These are phyloP conservation scores for Fusarium palustre DNA, from an alignment of 2,329 filamentous ascomycete genomes.

Conservation along the genomic window DNA sequence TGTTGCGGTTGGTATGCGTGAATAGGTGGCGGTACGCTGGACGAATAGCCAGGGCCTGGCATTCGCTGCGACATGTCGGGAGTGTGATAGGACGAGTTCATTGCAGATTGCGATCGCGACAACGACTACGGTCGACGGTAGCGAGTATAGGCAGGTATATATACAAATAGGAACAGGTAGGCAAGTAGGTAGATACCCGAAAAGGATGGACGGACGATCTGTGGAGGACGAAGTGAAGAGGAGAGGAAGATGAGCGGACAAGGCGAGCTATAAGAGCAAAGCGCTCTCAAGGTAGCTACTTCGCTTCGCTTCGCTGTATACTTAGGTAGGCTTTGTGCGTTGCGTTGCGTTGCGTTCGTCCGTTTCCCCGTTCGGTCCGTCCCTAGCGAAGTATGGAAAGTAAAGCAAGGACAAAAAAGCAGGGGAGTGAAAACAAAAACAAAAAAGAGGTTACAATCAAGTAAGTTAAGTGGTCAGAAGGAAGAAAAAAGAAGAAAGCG, in stretches of 20 bases:
- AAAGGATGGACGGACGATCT: slow-evolving; percentile 1
- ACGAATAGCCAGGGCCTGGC: slow-evolving; percentile 45
- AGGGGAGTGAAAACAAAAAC: slow-evolving; percentile 1
- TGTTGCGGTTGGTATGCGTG: slow-evolving; percentile 36
- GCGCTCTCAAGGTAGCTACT: slow-evolving; percentile 14
- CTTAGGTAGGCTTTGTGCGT: not conserved
- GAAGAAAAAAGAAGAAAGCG: not conserved
- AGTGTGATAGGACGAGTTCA: slow-evolving; percentile 50
- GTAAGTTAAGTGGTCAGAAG: not conserved
- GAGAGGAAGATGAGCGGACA: slow-evolving; percentile 13
- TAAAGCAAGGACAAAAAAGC: slow-evolving; percentile 11
- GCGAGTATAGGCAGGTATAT: slow-evolving; percentile 10
- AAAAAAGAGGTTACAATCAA: not conserved
- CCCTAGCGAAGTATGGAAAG: slow-evolving; percentile 17
- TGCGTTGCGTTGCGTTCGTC: not conserved
- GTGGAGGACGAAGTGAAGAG: slow-evolving; percentile 17
- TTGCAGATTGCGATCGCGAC: slow-evolving; percentile 24
- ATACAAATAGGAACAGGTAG: not conserved
- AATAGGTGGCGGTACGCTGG: slow-evolving; percentile 39
- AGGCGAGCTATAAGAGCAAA: slow-evolving; percentile 36
- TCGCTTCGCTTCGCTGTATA: slow-evolving; percentile 7
- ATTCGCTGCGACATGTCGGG: slow-evolving; percentile 51
- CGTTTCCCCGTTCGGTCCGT: slow-evolving; percentile 3
- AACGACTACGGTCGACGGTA: not conserved
- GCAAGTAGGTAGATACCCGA: slow-evolving; percentile 3